Evolutionary conservation across 768 basidiomycete genomes (phyloP).

Genomic region (Omphalotus guepiniiformis): DNA sequence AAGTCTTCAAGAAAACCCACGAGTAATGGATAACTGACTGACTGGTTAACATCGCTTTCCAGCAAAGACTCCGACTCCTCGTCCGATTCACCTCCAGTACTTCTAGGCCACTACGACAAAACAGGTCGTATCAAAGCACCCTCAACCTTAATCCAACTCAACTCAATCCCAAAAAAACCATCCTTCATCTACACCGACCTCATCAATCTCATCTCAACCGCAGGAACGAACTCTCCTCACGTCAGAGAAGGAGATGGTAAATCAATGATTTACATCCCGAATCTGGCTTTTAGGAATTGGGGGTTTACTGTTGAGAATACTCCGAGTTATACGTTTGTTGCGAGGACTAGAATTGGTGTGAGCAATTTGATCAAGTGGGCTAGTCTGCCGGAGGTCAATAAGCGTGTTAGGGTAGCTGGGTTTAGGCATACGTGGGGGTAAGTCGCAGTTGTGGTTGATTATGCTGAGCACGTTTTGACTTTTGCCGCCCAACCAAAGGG

Average conservation of each 20-base stretch:
- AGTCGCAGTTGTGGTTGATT: background rate
- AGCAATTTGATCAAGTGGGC: constrained; percentile 5
- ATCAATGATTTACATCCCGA: background rate
- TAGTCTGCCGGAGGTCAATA: background rate
- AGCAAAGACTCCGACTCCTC: no score
- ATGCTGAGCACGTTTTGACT: background rate
- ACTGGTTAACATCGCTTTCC: no score
- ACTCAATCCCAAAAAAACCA: background rate
- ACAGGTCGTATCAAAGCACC: background rate
- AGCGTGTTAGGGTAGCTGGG: background rate
- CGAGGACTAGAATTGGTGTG: background rate
- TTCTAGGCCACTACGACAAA: background rate
- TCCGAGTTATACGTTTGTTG: background rate
- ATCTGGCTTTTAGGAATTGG: constrained; percentile 2
- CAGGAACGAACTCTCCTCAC: background rate
- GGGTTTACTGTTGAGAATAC: background rate
- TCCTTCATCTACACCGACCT: background rate
- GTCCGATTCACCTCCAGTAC: no score
- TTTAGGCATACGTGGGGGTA: constrained; percentile 5
- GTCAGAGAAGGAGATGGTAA: background rate
- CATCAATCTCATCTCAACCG: background rate
- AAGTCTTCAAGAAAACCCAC: background rate
- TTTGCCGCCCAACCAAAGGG: background rate
- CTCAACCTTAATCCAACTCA: background rate
- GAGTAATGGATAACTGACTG: background rate